Conservation (phyloP, 192 early-diverging fungal species). For the Obelidium mucronatum region DNA sequence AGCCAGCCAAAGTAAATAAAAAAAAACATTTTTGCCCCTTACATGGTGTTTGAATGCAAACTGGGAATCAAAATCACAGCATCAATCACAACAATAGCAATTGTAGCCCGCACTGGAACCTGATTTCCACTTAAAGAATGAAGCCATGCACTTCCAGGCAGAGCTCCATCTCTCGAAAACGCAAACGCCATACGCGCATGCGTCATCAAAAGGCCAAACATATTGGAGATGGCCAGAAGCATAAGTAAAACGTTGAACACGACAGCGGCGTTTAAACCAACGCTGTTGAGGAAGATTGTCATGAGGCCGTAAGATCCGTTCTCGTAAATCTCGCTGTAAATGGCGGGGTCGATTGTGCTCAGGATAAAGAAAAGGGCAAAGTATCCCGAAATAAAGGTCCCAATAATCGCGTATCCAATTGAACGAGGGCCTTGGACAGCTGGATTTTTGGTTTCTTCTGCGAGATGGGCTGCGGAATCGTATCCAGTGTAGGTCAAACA, state of each 20-base stretch:
- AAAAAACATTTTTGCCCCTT: no score
- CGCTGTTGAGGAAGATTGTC: conserved; percentile 26
- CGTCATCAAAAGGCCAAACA: conserved; percentile 25
- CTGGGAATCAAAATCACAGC: conserved; percentile 29
- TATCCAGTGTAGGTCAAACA: conserved; percentile 39
- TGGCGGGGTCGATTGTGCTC: conserved; percentile 28
- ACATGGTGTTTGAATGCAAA: conserved; percentile 26
- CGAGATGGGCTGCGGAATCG: conserved; percentile 35
- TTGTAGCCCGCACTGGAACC: conserved; percentile 30
- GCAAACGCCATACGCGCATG: conserved; percentile 38
- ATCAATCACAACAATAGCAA: conserved; percentile 24
- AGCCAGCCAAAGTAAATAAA: no score
- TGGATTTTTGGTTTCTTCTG: conserved; percentile 37
- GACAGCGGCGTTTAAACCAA: conserved; percentile 12
- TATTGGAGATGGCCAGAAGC: conserved; percentile 37
- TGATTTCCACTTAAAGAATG: conserved; percentile 4
- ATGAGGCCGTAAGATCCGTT: conserved; percentile 17
- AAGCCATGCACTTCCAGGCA: conserved; percentile 30
- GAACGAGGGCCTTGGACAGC: conserved; percentile 29
- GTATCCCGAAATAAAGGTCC: conserved; percentile 34
- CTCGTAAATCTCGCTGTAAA: not conserved
- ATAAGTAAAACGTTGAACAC: conserved; percentile 35
- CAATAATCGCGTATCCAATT: conserved; percentile 25
- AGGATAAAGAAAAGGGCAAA: conserved; percentile 41
- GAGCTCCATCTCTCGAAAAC: conserved; percentile 35